phyloP scores from a whole-genome alignment of 768 basidiomycete genomes.

The Lentinula edodes region DNA sequence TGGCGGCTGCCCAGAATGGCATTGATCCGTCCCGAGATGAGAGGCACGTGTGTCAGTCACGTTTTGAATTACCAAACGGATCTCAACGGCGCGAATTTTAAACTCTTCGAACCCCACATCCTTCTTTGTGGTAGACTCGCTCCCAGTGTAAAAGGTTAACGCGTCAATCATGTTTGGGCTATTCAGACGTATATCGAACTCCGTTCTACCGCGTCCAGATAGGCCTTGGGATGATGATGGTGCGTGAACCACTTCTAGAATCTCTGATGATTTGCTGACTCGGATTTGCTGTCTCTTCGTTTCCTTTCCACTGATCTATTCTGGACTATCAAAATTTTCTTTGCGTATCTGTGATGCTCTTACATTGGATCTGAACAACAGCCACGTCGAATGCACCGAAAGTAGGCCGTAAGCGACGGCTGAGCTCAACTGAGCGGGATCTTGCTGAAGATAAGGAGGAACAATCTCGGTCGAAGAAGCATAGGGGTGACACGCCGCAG shows the following conservation, averaged over 20 bases:
- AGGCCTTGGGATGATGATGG: slow-evolving; percentile 70
- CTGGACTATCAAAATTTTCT: neutral
- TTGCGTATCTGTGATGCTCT: slow-evolving; percentile 7
- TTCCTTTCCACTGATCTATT: slow-evolving; percentile 11
- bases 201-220: slow-evolving; percentile 65
- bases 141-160: neutral
- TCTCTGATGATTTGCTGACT: slow-evolving; percentile 14
- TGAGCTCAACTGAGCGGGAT: slow-evolving; percentile 45
- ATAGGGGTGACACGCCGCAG: slow-evolving; percentile 32
- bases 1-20: too few species aligned
- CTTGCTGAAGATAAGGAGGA: slow-evolving; percentile 35
- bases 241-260: slow-evolving; percentile 37
- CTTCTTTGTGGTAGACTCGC: neutral
- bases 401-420: slow-evolving; percentile 59
- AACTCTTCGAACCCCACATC: neutral
- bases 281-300: slow-evolving; percentile 1
- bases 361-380: slow-evolving; percentile 19
- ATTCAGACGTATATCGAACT: slow-evolving; percentile 65
- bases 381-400: slow-evolving; percentile 74
- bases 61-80: neutral
- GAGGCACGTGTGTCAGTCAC: neutral
- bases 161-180: slow-evolving; percentile 54
- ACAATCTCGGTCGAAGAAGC: slow-evolving; percentile 36
- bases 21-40: neutral
- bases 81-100: neutral